Percentiles rank a stretch among this genome's conserved stretches.
Conservation (phyloP, 371 early-diverging fungal genomes). For the Mortierella sp. region DNA sequence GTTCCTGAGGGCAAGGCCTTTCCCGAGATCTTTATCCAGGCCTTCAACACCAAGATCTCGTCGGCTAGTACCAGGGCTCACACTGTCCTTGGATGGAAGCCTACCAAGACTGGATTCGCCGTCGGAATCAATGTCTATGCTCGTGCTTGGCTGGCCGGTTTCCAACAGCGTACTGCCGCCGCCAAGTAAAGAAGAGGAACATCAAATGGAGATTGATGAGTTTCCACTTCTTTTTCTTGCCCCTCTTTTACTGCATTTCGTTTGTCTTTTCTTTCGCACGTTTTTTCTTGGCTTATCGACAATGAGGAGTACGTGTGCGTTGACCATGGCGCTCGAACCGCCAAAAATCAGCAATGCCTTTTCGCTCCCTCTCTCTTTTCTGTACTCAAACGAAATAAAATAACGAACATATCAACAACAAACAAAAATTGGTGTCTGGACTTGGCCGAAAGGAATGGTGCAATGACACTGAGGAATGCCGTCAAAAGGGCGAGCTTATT, state of each 20-base stretch:
- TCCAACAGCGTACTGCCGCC: not conserved
- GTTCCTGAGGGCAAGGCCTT: slow-evolving; percentile 16
- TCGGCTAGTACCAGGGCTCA: slow-evolving; percentile 11
- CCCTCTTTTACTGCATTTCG: not conserved
- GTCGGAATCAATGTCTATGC: slow-evolving; percentile 23
- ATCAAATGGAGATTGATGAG: not conserved
- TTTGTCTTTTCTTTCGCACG: not conserved
- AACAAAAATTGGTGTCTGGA: not conserved
- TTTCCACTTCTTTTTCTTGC: not conserved
- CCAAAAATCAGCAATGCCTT: not conserved
- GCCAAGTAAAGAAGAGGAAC: not conserved
- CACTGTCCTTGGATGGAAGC: slow-evolving; percentile 26
- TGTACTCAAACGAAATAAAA: not conserved
- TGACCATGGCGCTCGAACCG: not conserved
- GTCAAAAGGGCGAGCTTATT: not conserved
- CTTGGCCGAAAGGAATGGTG: not conserved
- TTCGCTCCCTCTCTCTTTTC: too few species aligned
- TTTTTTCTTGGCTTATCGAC: not conserved
- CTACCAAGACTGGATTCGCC: slow-evolving; percentile 25
- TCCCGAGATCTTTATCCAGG: slow-evolving; percentile 15
- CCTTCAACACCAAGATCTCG: slow-evolving; percentile 27
- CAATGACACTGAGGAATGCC: not conserved
- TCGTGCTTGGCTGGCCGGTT: slow-evolving; percentile 17
- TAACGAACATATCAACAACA: not conserved
- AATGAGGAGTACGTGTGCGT: not conserved